These are phyloP conservation scores for Arctostaphylos glauca DNA, from an alignment of 148 eudicot species.

Conservation along the genomic window DNA sequence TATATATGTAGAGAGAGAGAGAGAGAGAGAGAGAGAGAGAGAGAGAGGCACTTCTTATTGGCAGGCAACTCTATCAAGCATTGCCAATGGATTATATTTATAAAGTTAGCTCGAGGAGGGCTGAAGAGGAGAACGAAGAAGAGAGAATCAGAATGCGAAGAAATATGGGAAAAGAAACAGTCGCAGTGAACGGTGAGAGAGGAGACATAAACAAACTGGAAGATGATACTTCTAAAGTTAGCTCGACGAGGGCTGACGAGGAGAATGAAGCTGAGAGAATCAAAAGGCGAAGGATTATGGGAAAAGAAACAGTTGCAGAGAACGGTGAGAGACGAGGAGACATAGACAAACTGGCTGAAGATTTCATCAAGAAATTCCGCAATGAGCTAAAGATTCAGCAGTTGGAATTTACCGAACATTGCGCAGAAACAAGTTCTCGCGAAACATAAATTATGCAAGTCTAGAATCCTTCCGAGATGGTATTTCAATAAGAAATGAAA, in stretches of 20 bases:
- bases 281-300: neutral
- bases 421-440: neutral
- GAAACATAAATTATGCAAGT: neutral
- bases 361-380: conserved; percentile 15
- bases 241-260: neutral
- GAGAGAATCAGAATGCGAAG: neutral
- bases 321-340: neutral
- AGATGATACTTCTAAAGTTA: neutral
- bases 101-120: neutral
- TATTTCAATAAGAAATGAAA: neutral
- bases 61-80: neutral
- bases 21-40: neutral
- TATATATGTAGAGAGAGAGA: no score
- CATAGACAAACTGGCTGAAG: conserved; percentile 14
- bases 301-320: neutral
- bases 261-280: neutral
- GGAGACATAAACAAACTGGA: conserved; percentile 12
- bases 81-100: neutral
- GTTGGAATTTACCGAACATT: conserved; percentile 1
- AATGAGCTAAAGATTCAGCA: conserved; percentile 11
- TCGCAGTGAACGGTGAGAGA: neutral
- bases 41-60: neutral
- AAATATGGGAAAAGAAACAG: neutral
- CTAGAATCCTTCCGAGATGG: neutral
- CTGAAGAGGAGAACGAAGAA: neutral